Evolutionary conservation across 2,329 filamentous ascomycete genomes (phyloP), one percentile per base, ranked within the genome.

Genomic region (Diatrype stigma): DNA sequence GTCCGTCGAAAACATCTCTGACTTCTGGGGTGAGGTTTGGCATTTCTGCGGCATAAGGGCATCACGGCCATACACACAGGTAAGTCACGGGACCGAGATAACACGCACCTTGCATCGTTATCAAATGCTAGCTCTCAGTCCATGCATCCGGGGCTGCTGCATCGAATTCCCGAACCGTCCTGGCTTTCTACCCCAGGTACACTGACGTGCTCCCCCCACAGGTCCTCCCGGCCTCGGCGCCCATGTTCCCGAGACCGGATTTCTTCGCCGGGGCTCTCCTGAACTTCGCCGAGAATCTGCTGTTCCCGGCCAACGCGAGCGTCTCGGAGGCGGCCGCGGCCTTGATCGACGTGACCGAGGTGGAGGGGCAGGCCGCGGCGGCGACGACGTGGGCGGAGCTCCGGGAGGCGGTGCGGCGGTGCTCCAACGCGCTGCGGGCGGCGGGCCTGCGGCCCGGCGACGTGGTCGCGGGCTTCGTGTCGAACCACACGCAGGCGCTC

Each of bases 241-340:
- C 82, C 45, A 88, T 97, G 79, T 97, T 91, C 62, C 93, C 93
- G 22, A 85, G 90, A 22, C 92, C 93, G 7, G 75, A 85, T 53
- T 97, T 96, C 76, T 97, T 96, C 68, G 69, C 83, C 51, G 86
- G 86, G 10, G 81, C 89, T 14, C 84, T 77, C 51, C 77, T 97
- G 57, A 99, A 97, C 70, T 97, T 96, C 67, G 92, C 93, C 23
- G 90, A 97, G 73, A 99, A 99, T 67, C 77, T 97, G 49, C 82
- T 99, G 3, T 96, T 86, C 67, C 93, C 93, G 3, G 76, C 76
- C 46, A 73, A 80, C 35, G 71, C 70, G 21, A 62, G 72, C 14
- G 69, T 84, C 6, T 73, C 86, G 56, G 80, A 85, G 47, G 70
- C 82, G 44, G 76, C 79, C 4, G 70, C 81, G 6, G 92, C 92